Evolutionary conservation across 2,329 filamentous ascomycete genomes (phyloP).

Genomic region (Diplodia mutila): DNA sequence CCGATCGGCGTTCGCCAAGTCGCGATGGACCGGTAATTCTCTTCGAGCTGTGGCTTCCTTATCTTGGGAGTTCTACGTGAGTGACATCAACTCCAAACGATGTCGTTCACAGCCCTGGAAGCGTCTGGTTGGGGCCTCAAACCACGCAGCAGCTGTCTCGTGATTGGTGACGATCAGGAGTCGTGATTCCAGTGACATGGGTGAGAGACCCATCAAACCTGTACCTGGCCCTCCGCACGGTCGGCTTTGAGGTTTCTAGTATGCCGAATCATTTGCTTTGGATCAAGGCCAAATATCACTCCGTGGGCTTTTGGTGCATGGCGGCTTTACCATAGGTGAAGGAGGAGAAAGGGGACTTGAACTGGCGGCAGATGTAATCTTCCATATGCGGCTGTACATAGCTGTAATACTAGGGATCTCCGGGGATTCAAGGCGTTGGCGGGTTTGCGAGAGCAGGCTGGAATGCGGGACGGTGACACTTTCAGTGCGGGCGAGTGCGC

Average conservation of each 20-base stretch:
- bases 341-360: background rate
- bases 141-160: background rate
- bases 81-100: background rate
- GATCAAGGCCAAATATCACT: background rate
- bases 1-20: background rate
- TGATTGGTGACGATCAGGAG: background rate
- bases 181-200: background rate
- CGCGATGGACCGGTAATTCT: background rate
- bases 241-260: background rate
- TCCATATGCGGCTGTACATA: background rate
- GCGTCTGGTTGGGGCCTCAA: background rate
- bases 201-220: background rate
- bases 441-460: background rate
- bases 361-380: background rate
- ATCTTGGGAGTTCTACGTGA: background rate
- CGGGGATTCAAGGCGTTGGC: background rate
- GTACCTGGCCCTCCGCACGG: too few species aligned
- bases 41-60: background rate
- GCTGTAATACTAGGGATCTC: constrained; percentile 4
- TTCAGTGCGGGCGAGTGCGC: background rate
- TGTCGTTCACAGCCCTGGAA: background rate
- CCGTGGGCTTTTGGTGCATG: background rate
- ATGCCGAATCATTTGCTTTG: background rate
- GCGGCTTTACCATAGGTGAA: background rate
- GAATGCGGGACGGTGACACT: background rate